These are phyloP conservation scores for Neophaeococcomyces aloes DNA, from an alignment of 2,329 filamentous ascomycete species.

Conservation along the genomic window DNA sequence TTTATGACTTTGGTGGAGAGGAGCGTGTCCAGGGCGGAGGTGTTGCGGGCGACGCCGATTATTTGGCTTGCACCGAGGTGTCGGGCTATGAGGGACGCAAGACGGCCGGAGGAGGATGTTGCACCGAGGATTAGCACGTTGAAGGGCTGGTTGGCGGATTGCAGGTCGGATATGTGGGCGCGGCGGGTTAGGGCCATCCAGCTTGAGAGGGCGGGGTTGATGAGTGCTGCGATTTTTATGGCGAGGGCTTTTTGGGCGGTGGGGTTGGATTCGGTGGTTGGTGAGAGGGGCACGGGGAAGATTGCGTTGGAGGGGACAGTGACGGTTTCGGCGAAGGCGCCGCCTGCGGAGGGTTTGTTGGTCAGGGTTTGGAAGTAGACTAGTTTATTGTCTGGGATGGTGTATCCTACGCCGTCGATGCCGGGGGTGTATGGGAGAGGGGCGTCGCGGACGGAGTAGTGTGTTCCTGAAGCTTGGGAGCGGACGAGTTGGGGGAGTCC, in stretches of 20 bases:
- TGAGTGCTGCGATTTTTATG: constrained; percentile 41
- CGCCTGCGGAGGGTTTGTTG: constrained; percentile 8
- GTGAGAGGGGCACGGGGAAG: constrained; percentile 34
- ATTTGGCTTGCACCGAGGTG: constrained; percentile 41
- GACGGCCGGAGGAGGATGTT: constrained; percentile 42
- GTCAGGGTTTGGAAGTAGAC: constrained; percentile 41
- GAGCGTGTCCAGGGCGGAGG: constrained; percentile 32
- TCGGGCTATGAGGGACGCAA: constrained; percentile 41
- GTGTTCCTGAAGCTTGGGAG: constrained; percentile 42
- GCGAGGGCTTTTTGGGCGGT: background rate
- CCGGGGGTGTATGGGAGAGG: constrained; percentile 43
- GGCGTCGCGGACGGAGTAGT: constrained; percentile 39
- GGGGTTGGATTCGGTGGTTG: constrained; percentile 30
- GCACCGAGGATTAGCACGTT: constrained; percentile 44
- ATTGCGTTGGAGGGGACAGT: constrained; percentile 35
- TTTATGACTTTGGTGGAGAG: constrained; percentile 31
- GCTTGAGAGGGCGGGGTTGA: constrained; percentile 46
- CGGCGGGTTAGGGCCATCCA: constrained; percentile 49
- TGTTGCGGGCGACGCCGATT: constrained; percentile 43
- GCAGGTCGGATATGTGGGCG: constrained; percentile 26
- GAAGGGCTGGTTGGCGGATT: constrained; percentile 28
- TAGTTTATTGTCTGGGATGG: constrained; percentile 32
- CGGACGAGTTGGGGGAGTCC: constrained; percentile 47
- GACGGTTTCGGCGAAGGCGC: constrained; percentile 25
- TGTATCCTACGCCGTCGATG: constrained; percentile 43